Base-by-base conservation (phyloP, 495 filamentous ascomycete genomes). In the Trichoderma reesei region DNA sequence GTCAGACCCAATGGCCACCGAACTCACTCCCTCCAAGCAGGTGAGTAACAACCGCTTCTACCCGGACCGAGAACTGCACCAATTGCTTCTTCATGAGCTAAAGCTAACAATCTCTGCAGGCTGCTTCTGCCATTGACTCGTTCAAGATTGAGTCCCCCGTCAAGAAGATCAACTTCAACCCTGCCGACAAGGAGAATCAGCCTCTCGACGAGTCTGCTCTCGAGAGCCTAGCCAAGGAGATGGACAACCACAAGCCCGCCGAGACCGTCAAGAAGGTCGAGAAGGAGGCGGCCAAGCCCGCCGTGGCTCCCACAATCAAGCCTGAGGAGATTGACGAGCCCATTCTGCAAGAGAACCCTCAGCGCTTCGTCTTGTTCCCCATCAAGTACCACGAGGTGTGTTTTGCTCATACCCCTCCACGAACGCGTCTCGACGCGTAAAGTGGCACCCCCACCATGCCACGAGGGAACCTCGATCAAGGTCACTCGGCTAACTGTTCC, bases 361-460 rank as follows among this genome's bases (percentile, higher is more conserved):
- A 96, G 67, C 90, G 94, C 68, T 98, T 98, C 73, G 94, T 98
- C 63, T 82, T 98, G 60, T 98, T 98, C 79, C 94, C 94, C 65
- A 98, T 98, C 77, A 97, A 96, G 83, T 98, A 98, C 75, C 91
- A 98, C 71, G 94, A 98, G 87, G 94, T 97, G 75, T 76, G 92
- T 86, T 26, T 26, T 3, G n/a, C 6, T 6, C 16, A 48, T 9
- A 75, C 75, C 71, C 74, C 62, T 2, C 39, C 37, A 59, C 68
- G 63, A 65, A 69, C 67, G 69, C 74, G 73, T 71, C 68, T 69
- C 78, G 72, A 83, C 87, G 86, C 85, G 89, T 90, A 83, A 85
- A 88, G 81, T 88, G 82, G 75, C 74, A 74, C 68, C 69, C 67
- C 69, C 66, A 71, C 61, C 46, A 67, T 76, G 14, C 10, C 5